Conservation (phyloP, 2,329 filamentous ascomycete species). For the Penicillium frequentans region DNA sequence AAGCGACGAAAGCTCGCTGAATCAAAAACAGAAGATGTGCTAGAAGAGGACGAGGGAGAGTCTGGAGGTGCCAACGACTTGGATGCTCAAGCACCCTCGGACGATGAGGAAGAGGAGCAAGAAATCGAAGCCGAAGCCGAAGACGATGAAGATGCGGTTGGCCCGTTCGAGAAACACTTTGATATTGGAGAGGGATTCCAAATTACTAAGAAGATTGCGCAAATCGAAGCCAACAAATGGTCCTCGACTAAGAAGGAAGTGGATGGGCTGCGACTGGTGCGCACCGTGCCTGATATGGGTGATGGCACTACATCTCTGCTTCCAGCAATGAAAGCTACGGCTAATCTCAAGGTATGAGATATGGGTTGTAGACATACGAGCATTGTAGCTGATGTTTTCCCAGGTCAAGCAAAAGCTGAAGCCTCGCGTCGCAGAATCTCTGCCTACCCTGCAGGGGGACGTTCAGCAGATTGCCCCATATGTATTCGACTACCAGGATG, state of each 20-base stretch:
- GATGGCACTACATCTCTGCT: conserved; percentile 25
- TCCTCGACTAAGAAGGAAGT: conserved; percentile 40
- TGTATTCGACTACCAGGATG: conserved; percentile 79
- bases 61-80: conserved; percentile 43
- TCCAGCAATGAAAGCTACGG: conserved; percentile 31
- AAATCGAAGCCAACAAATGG: conserved; percentile 52
- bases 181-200: conserved; percentile 63
- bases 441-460: conserved; percentile 59
- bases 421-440: conserved; percentile 54
- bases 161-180: conserved; percentile 84
- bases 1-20: conserved; percentile 56
- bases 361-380: neutral
- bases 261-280: conserved; percentile 32
- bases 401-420: conserved; percentile 71
- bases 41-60: conserved; percentile 23
- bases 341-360: conserved; percentile 35
- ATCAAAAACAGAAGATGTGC: conserved; percentile 23
- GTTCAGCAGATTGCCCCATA: conserved; percentile 68
- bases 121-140: conserved; percentile 24
- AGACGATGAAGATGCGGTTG: conserved; percentile 46
- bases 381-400: neutral
- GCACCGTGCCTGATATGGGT: conserved; percentile 30
- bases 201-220: conserved; percentile 53
- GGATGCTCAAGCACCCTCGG: conserved; percentile 51
- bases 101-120: conserved; percentile 40